phyloP scores from a whole-genome alignment of 1,139 yeast genomes.

The Kluyveromyces marxianus region DNA sequence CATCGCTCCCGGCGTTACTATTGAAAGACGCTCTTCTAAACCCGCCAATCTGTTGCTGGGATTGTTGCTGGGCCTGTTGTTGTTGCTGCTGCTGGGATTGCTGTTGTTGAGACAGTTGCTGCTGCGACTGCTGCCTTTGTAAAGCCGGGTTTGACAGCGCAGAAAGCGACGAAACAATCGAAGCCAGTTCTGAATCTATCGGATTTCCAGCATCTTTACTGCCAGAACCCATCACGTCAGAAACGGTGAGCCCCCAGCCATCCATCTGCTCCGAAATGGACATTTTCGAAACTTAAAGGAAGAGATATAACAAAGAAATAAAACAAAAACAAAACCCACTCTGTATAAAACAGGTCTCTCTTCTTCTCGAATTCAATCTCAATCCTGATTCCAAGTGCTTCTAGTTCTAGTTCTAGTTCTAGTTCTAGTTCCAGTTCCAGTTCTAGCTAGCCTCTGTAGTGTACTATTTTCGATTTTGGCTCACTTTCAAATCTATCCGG shows the following conservation, averaged over 20 bases:
- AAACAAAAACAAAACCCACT: not conserved
- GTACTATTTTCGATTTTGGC: too few species aligned
- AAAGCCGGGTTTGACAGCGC: conserved; percentile 22
- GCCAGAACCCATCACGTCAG: conserved; percentile 1
- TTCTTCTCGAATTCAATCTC: too few species aligned
- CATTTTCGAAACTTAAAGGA: not conserved
- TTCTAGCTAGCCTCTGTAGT: too few species aligned
- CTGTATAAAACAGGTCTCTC: too few species aligned
- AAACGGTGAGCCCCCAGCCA: not conserved
- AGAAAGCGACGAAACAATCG: conserved; percentile 30
- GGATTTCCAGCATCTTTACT: conserved; percentile 3
- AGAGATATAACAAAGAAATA: not conserved
- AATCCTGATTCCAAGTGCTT: too few species aligned
- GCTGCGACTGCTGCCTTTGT: conserved; percentile 11
- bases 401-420: too few species aligned
- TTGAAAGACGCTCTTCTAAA: conserved; percentile 28
- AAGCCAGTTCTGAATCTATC: conserved; percentile 29
- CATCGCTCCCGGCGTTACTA: conserved; percentile 20
- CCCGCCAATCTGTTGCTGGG: conserved; percentile 24
- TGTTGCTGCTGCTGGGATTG: not conserved
- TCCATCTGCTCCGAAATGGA: not conserved
- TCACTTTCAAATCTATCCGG: too few species aligned
- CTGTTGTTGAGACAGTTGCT: too few species aligned
- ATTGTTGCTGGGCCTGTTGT: not conserved
- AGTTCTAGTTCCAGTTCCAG: too few species aligned